Conservation (phyloP, 768 basidiomycete species). For the Leccinum uliginosum region DNA sequence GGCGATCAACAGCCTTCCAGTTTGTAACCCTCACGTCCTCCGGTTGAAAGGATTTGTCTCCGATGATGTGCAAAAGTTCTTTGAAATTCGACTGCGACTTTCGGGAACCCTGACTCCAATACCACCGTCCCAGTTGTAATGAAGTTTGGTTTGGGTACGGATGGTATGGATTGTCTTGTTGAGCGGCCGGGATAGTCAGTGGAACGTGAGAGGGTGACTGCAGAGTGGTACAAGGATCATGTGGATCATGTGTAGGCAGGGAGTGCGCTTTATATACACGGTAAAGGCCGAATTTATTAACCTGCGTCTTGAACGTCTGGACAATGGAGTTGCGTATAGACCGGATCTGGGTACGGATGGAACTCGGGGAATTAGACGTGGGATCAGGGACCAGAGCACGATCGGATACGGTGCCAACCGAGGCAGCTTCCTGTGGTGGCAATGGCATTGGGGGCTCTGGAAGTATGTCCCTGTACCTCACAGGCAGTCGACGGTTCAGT, state of each 20-base stretch:
- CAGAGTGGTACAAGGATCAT: not conserved
- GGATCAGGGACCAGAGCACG: no score
- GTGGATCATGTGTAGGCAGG: not conserved
- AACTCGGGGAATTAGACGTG: no score
- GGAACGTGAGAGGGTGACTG: not conserved
- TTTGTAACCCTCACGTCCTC: not conserved
- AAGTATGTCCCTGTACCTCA: no score
- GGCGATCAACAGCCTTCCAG: not conserved
- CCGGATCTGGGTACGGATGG: not conserved
- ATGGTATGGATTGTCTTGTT: not conserved
- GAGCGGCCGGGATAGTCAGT: not conserved
- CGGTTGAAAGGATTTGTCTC: not conserved
- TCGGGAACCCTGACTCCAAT: not conserved
- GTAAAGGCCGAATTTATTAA: not conserved
- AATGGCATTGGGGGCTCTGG: no score
- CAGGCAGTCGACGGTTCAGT: no score
- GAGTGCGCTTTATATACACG: not conserved
- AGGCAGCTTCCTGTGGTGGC: no score
- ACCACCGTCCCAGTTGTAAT: not conserved
- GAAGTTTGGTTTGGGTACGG: not conserved
- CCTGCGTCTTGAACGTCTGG: not conserved
- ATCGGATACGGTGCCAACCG: no score
- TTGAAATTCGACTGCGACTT: not conserved
- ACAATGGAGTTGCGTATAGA: not conserved
- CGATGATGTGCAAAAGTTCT: not conserved